Evolutionary conservation across 1,139 yeast species (phyloP), one percentile per base, ranked within the genome.

Genomic region (Geotrichum armillariae): DNA sequence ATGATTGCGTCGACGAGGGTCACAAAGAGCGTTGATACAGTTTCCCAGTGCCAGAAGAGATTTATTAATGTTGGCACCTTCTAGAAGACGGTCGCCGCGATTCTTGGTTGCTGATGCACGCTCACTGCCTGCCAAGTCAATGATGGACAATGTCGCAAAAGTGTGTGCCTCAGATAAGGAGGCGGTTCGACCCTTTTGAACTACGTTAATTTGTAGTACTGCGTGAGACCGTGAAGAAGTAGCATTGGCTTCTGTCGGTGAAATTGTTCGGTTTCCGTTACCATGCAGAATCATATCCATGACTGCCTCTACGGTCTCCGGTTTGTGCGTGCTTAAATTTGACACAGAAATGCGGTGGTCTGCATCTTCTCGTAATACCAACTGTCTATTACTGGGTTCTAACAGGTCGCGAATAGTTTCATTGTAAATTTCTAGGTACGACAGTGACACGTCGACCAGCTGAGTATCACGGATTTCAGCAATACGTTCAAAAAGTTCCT

Each of bases 51-150:
- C 96, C 49, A 91, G 70, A 42, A 91, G 70, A 0, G 96, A 89
- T 63, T 83, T 82, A 70, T 91, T 91, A 61, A 91, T 91, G 64
- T 88, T 88, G 14, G 97, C 97, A 23, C 98, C 97, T 65, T 91
- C 98, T 55, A 82, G 78, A 9, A 91, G 72, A 48, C 96, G 70
- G 21, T 77, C 78, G 0, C 98, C 97, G 51, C 89, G 70, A 65
- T 90, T 91, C 58, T 79, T 82, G 0, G 97, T 89, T 0, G 95
- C 86, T 1, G 94, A 83, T 0, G 98, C 98, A 45, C 98, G 73
- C 69, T 91, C 98, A 69, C 95, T 86, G 2, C 98, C 98, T 0
- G 98, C 98, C 45, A 91, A 70, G 66, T 91, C 98, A 42, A 91
- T 90, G 32, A 91, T 85, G 0, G 94, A 85, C 29, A 91, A 70